Percentiles rank a stretch among this genome's conserved stretches.
Evolutionary conservation across 2,329 filamentous ascomycete genomes (phyloP).

Genomic region (Salinomyces thailandicus): DNA sequence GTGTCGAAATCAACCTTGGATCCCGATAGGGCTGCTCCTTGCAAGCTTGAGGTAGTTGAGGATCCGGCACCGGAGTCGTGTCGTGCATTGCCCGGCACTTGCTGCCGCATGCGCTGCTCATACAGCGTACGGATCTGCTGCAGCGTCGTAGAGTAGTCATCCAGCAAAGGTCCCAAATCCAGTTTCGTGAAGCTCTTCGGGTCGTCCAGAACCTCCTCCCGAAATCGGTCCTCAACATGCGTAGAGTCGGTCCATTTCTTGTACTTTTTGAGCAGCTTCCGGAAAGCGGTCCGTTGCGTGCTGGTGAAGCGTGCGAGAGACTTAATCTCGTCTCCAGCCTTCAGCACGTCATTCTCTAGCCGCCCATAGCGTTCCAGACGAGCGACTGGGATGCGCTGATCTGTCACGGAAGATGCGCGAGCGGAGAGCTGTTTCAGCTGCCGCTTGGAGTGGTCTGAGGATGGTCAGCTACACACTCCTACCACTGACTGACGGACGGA

Average conservation of each 20-base stretch:
- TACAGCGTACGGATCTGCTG: conserved; percentile 36
- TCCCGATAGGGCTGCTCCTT: conserved; percentile 29
- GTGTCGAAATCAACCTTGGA: conserved; percentile 41
- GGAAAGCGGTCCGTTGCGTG: conserved; percentile 65
- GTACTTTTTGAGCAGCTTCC: conserved; percentile 80
- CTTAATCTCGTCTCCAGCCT: conserved; percentile 60
- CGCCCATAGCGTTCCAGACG: conserved; percentile 41
- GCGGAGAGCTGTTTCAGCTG: conserved; percentile 18
- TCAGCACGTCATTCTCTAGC: conserved; percentile 41
- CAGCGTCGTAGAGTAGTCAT: conserved; percentile 39
- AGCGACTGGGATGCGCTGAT: conserved; percentile 31
- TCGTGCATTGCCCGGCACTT: conserved; percentile 4
- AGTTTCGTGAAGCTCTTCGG: conserved; percentile 62
- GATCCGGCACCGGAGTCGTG: conserved; percentile 5
- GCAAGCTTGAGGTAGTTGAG: conserved; percentile 27
- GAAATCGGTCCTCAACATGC: conserved; percentile 54
- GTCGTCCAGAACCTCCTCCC: conserved; percentile 52
- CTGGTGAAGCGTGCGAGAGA: conserved; percentile 60
- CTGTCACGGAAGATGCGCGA: conserved; percentile 11
- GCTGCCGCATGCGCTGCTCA: conserved; percentile 22
- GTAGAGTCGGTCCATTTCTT: conserved; percentile 74
- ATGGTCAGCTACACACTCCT: too few relatives aligned
- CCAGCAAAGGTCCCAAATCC: conserved; percentile 47
- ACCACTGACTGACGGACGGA: too few relatives aligned
- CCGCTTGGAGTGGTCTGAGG: conserved; percentile 20